These are phyloP conservation scores for Globisporangium emineosum DNA, from an alignment of 352 stramenopile genomes.

Conservation along the genomic window DNA sequence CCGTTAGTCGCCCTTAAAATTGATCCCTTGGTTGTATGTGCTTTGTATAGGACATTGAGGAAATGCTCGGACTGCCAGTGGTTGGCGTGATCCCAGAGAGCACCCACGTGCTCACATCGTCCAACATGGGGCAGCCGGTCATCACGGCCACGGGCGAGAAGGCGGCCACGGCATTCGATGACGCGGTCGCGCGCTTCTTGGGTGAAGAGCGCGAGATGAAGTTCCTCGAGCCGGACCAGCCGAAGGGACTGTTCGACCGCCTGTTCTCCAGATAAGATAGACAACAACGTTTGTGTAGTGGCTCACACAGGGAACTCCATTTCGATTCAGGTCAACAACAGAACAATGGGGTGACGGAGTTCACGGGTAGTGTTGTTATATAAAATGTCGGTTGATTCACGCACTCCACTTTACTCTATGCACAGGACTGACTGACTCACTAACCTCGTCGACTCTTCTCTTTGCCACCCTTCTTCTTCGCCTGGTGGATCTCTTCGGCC, in stretches of 20 bases:
- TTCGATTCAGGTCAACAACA: neutral
- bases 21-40: neutral
- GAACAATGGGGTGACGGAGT: neutral
- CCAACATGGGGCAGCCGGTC: constrained; percentile 92
- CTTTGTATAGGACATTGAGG: constrained; percentile 81
- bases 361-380: constrained; percentile 6
- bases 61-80: constrained; percentile 89
- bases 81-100: constrained; percentile 91
- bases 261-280: constrained; percentile 50
- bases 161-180: constrained; percentile 80
- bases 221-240: constrained; percentile 82
- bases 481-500: constrained; percentile 67
- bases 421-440: constrained; percentile 11
- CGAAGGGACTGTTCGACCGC: constrained; percentile 76
- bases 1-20: neutral
- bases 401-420: neutral
- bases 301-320: neutral
- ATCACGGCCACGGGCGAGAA: constrained; percentile 76
- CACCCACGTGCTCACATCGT: constrained; percentile 88
- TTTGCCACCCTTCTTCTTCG: constrained; percentile 76
- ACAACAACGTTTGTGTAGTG: neutral
- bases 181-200: constrained; percentile 90
- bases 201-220: constrained; percentile 85
- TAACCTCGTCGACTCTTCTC: constrained; percentile 63
- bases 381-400: constrained; percentile 8